These are phyloP conservation scores for Rhizopus arrhizus DNA, from an alignment of 371 early-diverging fungal species.

Conservation along the genomic window DNA sequence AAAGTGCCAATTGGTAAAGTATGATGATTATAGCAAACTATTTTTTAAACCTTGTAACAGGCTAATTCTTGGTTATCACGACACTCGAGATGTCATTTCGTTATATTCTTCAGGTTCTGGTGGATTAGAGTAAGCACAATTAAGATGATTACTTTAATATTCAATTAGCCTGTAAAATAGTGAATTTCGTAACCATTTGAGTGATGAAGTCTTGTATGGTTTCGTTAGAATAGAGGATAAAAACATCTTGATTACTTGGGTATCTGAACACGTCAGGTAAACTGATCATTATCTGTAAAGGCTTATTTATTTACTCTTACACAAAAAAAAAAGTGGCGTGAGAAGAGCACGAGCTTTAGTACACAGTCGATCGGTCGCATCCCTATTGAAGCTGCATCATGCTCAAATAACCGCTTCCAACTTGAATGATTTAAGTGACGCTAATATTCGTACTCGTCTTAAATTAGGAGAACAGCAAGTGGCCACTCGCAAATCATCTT, in stretches of 20 bases:
- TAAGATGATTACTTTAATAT: neutral
- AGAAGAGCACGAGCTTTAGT: conserved; percentile 72
- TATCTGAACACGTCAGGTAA: conserved; percentile 73
- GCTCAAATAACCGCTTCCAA: conserved; percentile 56
- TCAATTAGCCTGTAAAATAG: conserved; percentile 16
- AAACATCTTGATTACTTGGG: conserved; percentile 67
- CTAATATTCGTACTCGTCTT: conserved; percentile 42
- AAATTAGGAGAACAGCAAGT: conserved; percentile 40
- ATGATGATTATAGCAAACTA: neutral
- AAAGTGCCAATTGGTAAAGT: conserved; percentile 60
- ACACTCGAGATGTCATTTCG: conserved; percentile 73
- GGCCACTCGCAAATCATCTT: conserved; percentile 39
- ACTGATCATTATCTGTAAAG: neutral
- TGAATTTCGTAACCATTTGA: conserved; percentile 61
- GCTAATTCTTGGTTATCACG: conserved; percentile 73
- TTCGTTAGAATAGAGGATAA: conserved; percentile 65
- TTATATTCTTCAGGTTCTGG: conserved; percentile 63
- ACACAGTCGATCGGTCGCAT: conserved; percentile 71
- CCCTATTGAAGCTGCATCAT: conserved; percentile 56
- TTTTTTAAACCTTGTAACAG: conserved; percentile 28
- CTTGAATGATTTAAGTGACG: conserved; percentile 42
- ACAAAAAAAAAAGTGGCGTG: conserved; percentile 53
- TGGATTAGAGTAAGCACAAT: conserved; percentile 48
- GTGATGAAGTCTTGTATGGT: conserved; percentile 69
- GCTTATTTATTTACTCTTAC: conserved; percentile 1